Base-by-base conservation (phyloP, 2,329 filamentous ascomycete genomes). In the Thielaviopsis ethacetica region DNA sequence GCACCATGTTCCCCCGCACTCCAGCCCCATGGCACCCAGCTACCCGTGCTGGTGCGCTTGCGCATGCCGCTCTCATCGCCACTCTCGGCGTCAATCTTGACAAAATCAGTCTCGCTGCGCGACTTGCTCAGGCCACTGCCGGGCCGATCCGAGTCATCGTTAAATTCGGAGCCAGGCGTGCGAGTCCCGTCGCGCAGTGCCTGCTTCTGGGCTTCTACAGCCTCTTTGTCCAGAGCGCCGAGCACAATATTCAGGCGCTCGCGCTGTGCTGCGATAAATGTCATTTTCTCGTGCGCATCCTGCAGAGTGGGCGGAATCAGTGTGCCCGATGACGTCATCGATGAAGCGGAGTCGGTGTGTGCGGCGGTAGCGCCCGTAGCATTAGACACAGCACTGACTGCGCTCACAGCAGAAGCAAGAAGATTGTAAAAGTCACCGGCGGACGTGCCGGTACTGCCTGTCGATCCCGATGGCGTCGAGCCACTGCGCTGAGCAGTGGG, bases 21-120 rank as follows among this genome's bases (percentile, higher is more conserved):
- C 75, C 76, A 76, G 26, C 68, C 71, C 75, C 76, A 79, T 2
- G 76, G 71, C 68, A 76, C 70, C 76, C 76, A 79, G 1, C 72
- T 71, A 1, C 70, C 70, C 26, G 69, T 63, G 30, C 30, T 58
- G 9, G 53, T 60, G 56, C 68, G 69, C 62, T 67, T 67, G 58
- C 70, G 67, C 26, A 71, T 66, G 34, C 73, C 75, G 53, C 80
- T 79, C 66, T 81, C 83, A 26, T 73, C 73, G 10, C 77, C 78
- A 66, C 83, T 85, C 67, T 91, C 86, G 38, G 84, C 82, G 62
- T 93, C 86, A 64, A 94, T 88, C 68, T 88, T 87, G 67, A 95
- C 90, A 67, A 96, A 96, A 65, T 95, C 91, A 21, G 80, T 81
- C 68, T 95, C 90, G 69, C 88, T 94, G 63, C 83, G 83, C 67